Base-by-base conservation (phyloP, 1,284 basidiomycete genomes). In the Leucoagaricus sp. region DNA sequence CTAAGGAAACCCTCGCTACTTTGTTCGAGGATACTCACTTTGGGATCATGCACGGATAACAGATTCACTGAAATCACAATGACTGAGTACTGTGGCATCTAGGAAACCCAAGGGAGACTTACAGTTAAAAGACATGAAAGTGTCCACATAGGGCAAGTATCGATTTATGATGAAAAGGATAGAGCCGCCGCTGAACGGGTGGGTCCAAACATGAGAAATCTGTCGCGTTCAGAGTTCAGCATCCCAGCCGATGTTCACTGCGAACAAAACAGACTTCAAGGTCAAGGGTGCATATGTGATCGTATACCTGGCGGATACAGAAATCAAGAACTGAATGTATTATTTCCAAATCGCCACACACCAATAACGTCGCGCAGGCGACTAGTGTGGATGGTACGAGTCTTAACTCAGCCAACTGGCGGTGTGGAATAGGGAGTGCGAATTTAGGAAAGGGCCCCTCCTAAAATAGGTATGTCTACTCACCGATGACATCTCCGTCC, bases 101-200 rank as follows among this genome's bases (percentile, higher is more conserved):
- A 34, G 13, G 26, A 10, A 28, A 55, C 15, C 21, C 29, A 28
- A 25, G 21, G 19, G 54, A 13, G 46, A 66, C 73, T 34, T 53
- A 72, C 75, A 58, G 28, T 68, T 60, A n/a, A 77, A 60, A 17
- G 68, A 65, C 57, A 77, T 45, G 50, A 76, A 69, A 3, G 72
- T 75, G 58, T 77, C 75, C 23, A 77, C 58, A 59, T 77, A 76
- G 1, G 76, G 76, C 40, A 73, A 63, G 59, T 78, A 77, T 45
- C 76, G 72, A 59, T 78, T 78, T 17, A 75, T 54, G 31, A 75
- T 61, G 62, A 75, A 77, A 13, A 77, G 63, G 12, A 71, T 40
- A 8, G 72, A 72, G 34, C 73, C 71, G 21, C 72, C 58, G 2
- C 69, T 65, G 64, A 72, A 69, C 8, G 71, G 67, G 26, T 63